Evolutionary conservation across 176 grass and related monocot species (phyloP).

Genomic region (Pharus latifolius): DNA sequence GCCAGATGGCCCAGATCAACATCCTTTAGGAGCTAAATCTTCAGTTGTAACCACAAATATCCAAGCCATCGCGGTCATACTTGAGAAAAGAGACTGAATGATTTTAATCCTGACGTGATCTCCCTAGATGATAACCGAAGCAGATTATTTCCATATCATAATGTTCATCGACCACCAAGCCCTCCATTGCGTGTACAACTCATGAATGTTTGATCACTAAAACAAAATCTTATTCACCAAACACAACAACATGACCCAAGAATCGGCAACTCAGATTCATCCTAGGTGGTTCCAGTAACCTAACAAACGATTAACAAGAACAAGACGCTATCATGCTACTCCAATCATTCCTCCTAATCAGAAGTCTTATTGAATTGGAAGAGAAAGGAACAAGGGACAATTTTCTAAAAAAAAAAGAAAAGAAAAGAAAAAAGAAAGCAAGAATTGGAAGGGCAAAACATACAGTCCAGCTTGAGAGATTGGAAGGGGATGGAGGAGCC

Average conservation of each 20-base stretch:
- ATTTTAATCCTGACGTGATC: neutral
- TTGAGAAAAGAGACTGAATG: neutral
- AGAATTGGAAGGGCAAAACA: neutral
- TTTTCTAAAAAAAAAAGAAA: too few relatives aligned
- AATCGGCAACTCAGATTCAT: neutral
- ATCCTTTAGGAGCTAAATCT: neutral
- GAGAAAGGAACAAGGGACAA: neutral
- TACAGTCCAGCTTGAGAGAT: conserved; percentile 88
- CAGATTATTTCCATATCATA: neutral
- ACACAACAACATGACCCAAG: neutral
- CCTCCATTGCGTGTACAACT: neutral
- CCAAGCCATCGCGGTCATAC: neutral
- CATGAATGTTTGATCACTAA: neutral
- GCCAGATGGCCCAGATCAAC: too few relatives aligned
- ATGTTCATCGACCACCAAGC: neutral
- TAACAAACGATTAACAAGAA: too few relatives aligned
- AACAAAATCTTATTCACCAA: neutral
- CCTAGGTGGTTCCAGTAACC: conserved; percentile 6
- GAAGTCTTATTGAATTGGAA: neutral
- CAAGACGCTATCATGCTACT: too few relatives aligned
- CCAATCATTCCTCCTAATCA: neutral
- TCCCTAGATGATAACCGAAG: neutral
- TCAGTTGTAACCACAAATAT: too few relatives aligned
- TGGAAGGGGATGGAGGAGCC: conserved; percentile 84
- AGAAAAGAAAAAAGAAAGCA: neutral